Base-by-base conservation (phyloP, 768 basidiomycete species). In the Xanthoconium stramineum region DNA sequence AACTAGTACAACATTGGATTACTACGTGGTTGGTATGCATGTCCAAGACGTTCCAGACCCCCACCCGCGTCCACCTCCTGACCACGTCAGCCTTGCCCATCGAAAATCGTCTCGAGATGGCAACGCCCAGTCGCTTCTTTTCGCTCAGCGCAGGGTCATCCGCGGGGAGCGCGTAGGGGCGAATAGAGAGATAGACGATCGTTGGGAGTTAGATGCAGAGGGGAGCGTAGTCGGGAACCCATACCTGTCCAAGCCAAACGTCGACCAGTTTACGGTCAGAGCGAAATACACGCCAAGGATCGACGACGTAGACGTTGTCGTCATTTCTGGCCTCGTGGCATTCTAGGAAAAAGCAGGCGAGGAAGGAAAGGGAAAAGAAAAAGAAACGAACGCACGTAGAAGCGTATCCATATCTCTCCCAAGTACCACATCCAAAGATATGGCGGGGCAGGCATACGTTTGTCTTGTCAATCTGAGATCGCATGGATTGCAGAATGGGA, bases 361-460 rank as follows among this genome's bases (percentile, higher is more conserved):
- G 7, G 8, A 17, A 3, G 24, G 20, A 9, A 14, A 24, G 24
- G 24, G 4, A 24, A 24, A 24, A 24, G 32, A 29, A 24, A n/a
- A 47, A 13, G 29, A n/a, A 38, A 8, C 15, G 29, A 29, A 75
- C 85, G 64, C 60, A 89, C 88, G 80, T 15, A 76, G 69, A 15
- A 92, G 75, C 3, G 86, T 88, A 52, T 91, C 89, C 91, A 71
- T 67, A 92, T 85, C 70, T 84, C 84, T 37, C 90, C 90, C 6
- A 91, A 74, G 68, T 91, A 85, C 1, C 91, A 75, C 37, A 92
- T 80, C 19, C 90, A 81, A 55, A 91, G 75, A 75, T 85, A 88
- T 6, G 85, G 84, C 0, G 90, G 90, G 15, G 85, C 85, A 3
- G 88, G 86, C 3, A 90, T 89, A 12, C 84, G 82, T 55, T 88